A percentile compares a stretch with the other conserved stretches of the same genome.
Evolutionary conservation across 176 grass and related monocot genomes (phyloP).

Genomic region (Triticum dicoccoides): DNA sequence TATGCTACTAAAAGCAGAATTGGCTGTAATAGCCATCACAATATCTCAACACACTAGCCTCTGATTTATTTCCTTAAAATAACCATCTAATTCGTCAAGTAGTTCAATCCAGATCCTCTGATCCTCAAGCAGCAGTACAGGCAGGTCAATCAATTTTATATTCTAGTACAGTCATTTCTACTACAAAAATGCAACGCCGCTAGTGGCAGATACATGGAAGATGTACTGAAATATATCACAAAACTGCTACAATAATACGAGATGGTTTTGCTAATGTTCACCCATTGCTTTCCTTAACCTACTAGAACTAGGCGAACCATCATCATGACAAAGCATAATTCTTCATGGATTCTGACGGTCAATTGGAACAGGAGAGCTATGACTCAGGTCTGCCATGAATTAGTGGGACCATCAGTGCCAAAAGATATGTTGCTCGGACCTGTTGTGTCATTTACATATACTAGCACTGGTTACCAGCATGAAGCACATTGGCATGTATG

Average conservation of each 20-base stretch:
- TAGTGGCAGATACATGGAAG: background rate
- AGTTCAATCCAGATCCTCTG: background rate
- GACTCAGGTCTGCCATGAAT: background rate
- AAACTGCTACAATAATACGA: background rate
- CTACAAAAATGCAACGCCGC: background rate
- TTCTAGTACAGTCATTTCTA: background rate
- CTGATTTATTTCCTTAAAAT: background rate
- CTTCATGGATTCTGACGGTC: background rate
- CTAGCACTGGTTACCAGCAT: background rate
- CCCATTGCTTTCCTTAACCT: background rate
- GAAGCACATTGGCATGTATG: background rate
- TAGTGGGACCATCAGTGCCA: background rate
- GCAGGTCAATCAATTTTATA: background rate
- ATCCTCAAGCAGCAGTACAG: background rate
- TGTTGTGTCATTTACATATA: background rate
- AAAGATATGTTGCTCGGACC: background rate
- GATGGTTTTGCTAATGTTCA: background rate
- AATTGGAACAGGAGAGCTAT: background rate
- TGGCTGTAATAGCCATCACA: background rate
- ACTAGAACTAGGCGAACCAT: background rate
- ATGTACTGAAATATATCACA: constrained; percentile 2
- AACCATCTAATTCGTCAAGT: background rate
- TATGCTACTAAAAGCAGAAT: background rate
- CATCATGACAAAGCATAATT: background rate
- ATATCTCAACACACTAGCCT: background rate